Evolutionary conservation across 2,329 filamentous ascomycete species (phyloP).

Genomic region (Arthrobotrys megalospora): DNA sequence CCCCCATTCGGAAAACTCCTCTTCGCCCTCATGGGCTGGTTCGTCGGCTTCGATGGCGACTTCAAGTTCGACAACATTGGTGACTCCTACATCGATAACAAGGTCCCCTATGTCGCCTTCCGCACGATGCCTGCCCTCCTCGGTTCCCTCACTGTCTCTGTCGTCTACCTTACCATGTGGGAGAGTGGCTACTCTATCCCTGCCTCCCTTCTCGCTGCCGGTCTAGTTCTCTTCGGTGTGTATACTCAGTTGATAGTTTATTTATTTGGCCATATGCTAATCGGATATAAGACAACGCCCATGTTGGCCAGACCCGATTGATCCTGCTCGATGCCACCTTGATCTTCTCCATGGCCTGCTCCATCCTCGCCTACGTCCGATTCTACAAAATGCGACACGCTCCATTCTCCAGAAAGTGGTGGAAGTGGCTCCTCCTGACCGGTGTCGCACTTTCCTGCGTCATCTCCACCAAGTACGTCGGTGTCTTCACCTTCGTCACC

Average conservation of each 20-base stretch:
- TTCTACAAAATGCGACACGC: constrained; percentile 96
- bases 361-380: constrained; percentile 92
- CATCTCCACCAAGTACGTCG: constrained; percentile 98
- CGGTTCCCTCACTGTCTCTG: constrained; percentile 92
- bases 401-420: constrained; percentile 96
- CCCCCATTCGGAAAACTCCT: constrained; percentile 98
- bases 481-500: constrained; percentile 95
- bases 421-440: constrained; percentile 98
- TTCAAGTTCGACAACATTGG: constrained; percentile 99
- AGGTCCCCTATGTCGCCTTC: constrained; percentile 96
- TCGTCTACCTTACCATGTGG: constrained; percentile 98
- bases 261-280: constrained; percentile 19
- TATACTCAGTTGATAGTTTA: not conserved
- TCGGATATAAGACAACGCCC: constrained; percentile 81
- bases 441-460: constrained; percentile 96
- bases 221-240: constrained; percentile 81
- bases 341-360: constrained; percentile 95
- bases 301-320: constrained; percentile 94
- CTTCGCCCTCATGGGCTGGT: constrained; percentile 96
- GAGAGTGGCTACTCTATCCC: constrained; percentile 97
- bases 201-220: constrained; percentile 87
- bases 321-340: constrained; percentile 95
- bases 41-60: constrained; percentile 95
- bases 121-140: constrained; percentile 92
- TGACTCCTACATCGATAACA: constrained; percentile 96